Evolutionary conservation across 2,329 filamentous ascomycete genomes (phyloP).

Genomic region (Chaetomium globosum): DNA sequence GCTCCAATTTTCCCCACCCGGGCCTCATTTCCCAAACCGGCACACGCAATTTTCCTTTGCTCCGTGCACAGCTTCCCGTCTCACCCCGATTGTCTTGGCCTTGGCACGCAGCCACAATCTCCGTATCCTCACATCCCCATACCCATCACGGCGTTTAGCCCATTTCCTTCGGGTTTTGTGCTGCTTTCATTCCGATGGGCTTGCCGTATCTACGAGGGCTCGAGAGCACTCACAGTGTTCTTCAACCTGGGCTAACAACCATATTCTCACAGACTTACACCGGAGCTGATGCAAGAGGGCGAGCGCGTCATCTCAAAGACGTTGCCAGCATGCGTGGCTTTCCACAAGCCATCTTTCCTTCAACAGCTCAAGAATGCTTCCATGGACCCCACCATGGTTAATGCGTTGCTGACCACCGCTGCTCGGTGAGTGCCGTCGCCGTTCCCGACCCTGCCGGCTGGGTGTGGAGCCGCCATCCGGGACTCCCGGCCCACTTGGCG

Average conservation of each 20-base stretch:
- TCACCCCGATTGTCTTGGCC: slow-evolving; percentile 32
- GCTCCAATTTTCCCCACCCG: slow-evolving; percentile 39
- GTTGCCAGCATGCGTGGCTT: slow-evolving; percentile 63
- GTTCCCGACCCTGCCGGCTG: neutral
- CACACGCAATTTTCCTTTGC: slow-evolving; percentile 32
- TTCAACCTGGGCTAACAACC: slow-evolving; percentile 24
- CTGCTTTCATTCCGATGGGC: neutral
- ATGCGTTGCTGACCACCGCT: slow-evolving; percentile 60
- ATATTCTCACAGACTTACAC: slow-evolving; percentile 50
- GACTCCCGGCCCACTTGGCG: slow-evolving; percentile 20
- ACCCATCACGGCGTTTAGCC: neutral
- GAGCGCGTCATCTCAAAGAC: slow-evolving; percentile 64
- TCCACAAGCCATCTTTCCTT: slow-evolving; percentile 64
- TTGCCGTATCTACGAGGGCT: neutral
- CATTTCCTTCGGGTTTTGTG: neutral
- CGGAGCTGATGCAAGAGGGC: slow-evolving; percentile 61
- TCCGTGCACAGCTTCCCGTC: slow-evolving; percentile 35
- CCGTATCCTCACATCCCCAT: neutral
- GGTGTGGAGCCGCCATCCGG: neutral
- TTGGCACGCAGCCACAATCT: slow-evolving; percentile 24
- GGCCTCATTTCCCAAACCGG: slow-evolving; percentile 37
- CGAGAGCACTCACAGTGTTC: neutral
- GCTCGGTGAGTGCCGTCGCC: slow-evolving; percentile 54
- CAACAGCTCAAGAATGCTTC: slow-evolving; percentile 61
- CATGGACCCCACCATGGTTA: slow-evolving; percentile 59